Base-by-base conservation (phyloP, 1,284 basidiomycete species). In the Ceratobasidium sp. region DNA sequence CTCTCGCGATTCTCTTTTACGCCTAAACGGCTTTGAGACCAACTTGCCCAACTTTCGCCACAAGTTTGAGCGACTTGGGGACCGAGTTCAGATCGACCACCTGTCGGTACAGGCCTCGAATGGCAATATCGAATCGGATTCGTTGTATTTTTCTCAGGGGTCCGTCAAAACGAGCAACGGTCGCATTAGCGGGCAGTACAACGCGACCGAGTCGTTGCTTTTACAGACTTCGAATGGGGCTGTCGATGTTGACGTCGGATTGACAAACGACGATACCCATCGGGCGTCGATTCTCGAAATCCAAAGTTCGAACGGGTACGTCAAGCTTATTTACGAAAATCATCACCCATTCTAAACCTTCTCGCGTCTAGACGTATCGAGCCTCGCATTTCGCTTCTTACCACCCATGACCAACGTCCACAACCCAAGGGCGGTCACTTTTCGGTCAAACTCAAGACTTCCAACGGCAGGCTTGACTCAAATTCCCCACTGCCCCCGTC, bases 221-320 rank as follows among this genome's bases (percentile, higher is more conserved):
- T 34, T 74, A n/a, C 30, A 60, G 50, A 74, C 74, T 30, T 53
- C 57, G 6, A 74, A 74, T 26, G 74, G 71, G 8, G 48, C 60
- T 2, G 62, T 74, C 28, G 61, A 74, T 55, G 65, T 70, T 8
- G 50, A 57, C 26, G 41, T 48, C 52, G 59, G 55, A 41, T 18
- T 70, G 26, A 70, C 67, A 1, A 70, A 70, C 43, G 67, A 70
- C n/a, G 67, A 70, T 48, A 70, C 67, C 12, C 67, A 70, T 55
- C 57, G 57, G 55, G 30, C 67, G 21, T 70, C 67, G 32, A 36
- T 43, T 34, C 23, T 70, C 10, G 10, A 9, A 3, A 28, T 70
- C 26, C 16, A 30, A 50, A 70, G 23, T 21, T 23, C 26, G 14
- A 70, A 70, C 34, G 67, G 48, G 67, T 70, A 70, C 18, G 65